phyloP scores from a whole-genome alignment of 176 grass and related monocot species.

The Eremochloa ophiuroides region DNA sequence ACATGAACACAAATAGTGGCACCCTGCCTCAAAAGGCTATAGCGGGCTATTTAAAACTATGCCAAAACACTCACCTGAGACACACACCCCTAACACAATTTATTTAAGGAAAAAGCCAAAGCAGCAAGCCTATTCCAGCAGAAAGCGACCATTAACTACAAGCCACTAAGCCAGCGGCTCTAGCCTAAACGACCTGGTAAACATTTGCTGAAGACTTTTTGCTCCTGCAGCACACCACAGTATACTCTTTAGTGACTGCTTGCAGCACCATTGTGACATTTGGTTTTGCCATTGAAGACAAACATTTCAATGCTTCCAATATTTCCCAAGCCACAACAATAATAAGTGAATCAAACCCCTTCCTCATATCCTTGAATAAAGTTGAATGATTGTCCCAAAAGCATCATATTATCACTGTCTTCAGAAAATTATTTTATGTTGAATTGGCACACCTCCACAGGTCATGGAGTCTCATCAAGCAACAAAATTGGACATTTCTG shows the following conservation, averaged over 20 bases:
- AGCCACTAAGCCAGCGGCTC: background rate
- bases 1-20: too few species aligned
- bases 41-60: too few species aligned
- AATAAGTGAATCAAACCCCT: background rate
- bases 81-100: background rate
- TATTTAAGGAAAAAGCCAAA: background rate
- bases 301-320: background rate
- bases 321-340: background rate
- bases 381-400: background rate
- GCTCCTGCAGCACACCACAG: background rate
- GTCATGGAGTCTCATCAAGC: slow-evolving; percentile 97
- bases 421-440: slow-evolving; percentile 1
- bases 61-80: background rate
- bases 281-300: background rate
- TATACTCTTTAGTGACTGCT: background rate
- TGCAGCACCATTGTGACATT: background rate
- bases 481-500: slow-evolving; percentile 81
- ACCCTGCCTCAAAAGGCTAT: too few species aligned
- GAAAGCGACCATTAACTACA: background rate
- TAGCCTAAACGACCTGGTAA: background rate
- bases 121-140: background rate
- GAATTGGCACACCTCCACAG: slow-evolving; percentile 37
- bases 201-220: background rate
- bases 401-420: background rate
- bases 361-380: slow-evolving; percentile 5